Evolutionary conservation across 345 rosid genomes (phyloP).

Genomic region (Litchi chinensis): DNA sequence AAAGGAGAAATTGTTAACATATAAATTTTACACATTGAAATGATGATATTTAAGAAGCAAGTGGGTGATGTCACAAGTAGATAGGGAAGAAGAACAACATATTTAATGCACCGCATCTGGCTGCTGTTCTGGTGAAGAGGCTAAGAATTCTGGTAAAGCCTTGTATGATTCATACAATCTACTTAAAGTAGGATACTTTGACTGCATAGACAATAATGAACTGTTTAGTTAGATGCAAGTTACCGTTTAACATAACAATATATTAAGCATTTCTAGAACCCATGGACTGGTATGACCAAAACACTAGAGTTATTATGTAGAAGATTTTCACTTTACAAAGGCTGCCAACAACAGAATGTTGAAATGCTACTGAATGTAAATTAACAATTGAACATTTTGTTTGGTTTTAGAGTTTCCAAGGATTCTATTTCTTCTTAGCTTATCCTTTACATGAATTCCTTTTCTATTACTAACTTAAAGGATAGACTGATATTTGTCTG

Average conservation of each 20-base stretch:
- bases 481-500: no score
- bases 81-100: neutral
- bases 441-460: no score
- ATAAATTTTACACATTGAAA: neutral
- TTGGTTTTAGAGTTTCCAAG: neutral
- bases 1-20: neutral
- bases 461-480: no score
- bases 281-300: neutral
- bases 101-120: slow-evolving; percentile 42
- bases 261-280: neutral
- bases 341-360: neutral
- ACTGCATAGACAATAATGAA: slow-evolving; percentile 35
- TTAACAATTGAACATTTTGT: neutral
- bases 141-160: slow-evolving; percentile 45
- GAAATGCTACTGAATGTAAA: neutral
- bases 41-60: neutral
- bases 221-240: neutral
- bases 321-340: neutral
- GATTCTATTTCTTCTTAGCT: neutral
- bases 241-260: neutral
- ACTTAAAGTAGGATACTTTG: slow-evolving; percentile 45
- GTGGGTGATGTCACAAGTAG: neutral
- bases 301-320: neutral
- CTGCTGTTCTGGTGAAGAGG: slow-evolving; percentile 47
- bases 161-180: slow-evolving; percentile 43